These are phyloP conservation scores for Echites panduratus DNA, from an alignment of 257 asterid genomes.

Conservation along the genomic window DNA sequence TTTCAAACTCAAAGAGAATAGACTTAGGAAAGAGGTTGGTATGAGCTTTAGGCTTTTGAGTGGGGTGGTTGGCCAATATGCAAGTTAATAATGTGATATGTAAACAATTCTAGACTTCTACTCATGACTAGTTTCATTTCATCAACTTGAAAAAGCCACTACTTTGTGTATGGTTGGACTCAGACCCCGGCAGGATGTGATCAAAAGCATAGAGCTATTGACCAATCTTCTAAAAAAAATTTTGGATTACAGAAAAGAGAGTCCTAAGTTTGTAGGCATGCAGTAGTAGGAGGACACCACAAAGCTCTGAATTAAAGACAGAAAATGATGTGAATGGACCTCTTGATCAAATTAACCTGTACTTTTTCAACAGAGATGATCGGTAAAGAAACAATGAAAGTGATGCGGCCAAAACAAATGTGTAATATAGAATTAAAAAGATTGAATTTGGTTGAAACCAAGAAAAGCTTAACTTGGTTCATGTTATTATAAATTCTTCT, in stretches of 20 bases:
- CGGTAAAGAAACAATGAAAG: not conserved
- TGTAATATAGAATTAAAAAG: not conserved
- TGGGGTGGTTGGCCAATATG: constrained; percentile 6
- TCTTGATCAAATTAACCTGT: not conserved
- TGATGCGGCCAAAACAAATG: not conserved
- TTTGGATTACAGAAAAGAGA: not conserved
- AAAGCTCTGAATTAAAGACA: not conserved
- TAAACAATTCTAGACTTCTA: not conserved
- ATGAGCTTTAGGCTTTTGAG: not conserved
- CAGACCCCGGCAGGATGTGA: not conserved
- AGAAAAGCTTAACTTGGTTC: no score
- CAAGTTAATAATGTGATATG: not conserved
- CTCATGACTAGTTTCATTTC: no score
- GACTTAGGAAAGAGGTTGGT: not conserved
- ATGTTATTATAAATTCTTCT: no score
- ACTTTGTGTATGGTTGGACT: not conserved
- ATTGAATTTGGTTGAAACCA: not conserved
- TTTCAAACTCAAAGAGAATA: not conserved
- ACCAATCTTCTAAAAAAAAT: no score
- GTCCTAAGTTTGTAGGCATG: not conserved
- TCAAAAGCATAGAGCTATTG: not conserved
- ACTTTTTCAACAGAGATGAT: not conserved
- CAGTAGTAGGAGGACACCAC: not conserved
- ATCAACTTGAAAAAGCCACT: not conserved
- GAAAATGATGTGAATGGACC: not conserved